These are phyloP conservation scores for Volvox africanus DNA, from an alignment of 139 green algal species.

Conservation along the genomic window DNA sequence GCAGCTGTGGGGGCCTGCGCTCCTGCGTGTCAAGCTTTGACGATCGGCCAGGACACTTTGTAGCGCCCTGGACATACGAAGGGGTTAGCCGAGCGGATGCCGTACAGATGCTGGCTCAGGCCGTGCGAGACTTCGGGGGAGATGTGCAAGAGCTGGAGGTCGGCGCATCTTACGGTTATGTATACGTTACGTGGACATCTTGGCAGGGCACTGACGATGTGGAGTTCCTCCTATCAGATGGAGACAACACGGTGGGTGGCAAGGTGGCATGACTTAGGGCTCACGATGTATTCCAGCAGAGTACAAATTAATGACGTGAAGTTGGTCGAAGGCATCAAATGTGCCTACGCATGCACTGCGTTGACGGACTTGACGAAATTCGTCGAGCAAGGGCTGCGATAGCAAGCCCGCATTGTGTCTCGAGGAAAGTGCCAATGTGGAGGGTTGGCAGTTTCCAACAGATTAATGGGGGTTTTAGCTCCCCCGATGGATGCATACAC, in stretches of 20 bases:
- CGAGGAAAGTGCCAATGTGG: too few species aligned
- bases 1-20: constrained; percentile 15
- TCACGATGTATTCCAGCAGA: background rate
- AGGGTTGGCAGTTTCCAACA: too few species aligned
- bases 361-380: too few species aligned
- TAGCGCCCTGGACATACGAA: constrained; percentile 36
- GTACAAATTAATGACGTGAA: too few species aligned
- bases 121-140: background rate
- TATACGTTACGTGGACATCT: constrained; percentile 12
- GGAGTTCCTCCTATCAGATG: constrained; percentile 21
- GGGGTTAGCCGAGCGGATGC: background rate
- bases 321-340: too few species aligned
- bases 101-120: background rate
- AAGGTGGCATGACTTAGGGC: background rate
- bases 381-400: too few species aligned
- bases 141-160: background rate
- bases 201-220: constrained; percentile 31
- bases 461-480: too few species aligned
- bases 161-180: background rate
- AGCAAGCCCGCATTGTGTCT: too few species aligned
- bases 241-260: constrained; percentile 18
- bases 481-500: too few species aligned
- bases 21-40: constrained; percentile 38
- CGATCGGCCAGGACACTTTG: constrained; percentile 41
- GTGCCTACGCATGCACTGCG: too few species aligned